A percentile compares a stretch with the other conserved stretches of the same genome.
Conservation (phyloP, 495 filamentous ascomycete species). For the Aspergillus ostianus region DNA sequence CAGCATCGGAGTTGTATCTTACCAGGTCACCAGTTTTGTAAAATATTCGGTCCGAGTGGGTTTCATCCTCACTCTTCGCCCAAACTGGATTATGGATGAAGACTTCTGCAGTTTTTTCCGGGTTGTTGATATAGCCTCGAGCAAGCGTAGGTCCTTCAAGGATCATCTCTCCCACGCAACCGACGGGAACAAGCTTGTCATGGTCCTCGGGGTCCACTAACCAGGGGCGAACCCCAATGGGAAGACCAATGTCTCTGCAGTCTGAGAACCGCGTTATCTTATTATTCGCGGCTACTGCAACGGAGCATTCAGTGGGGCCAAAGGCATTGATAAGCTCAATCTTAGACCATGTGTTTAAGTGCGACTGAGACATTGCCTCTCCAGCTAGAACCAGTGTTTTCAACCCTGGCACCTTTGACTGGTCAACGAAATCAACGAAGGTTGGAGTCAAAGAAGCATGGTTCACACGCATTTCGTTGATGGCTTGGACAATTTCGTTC, state of each 20-base stretch:
- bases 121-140: conserved; percentile 45
- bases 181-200: conserved; percentile 48
- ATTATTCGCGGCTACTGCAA: conserved; percentile 38
- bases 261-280: conserved; percentile 35
- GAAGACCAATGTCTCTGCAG: conserved; percentile 45
- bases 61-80: conserved; percentile 23
- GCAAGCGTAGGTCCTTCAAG: conserved; percentile 51
- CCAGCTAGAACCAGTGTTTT: conserved; percentile 48
- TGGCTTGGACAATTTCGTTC: conserved; percentile 46
- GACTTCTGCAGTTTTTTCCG: conserved; percentile 39
- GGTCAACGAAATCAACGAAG: conserved; percentile 46
- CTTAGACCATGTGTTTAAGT: conserved; percentile 53
- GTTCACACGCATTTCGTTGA: conserved; percentile 45
- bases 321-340: conserved; percentile 59
- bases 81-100: conserved; percentile 46
- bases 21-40: conserved; percentile 71
- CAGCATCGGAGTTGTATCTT: conserved; percentile 56
- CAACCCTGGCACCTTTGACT: conserved; percentile 45
- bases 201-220: conserved; percentile 45
- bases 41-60: conserved; percentile 42
- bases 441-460: conserved; percentile 53
- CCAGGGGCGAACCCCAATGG: conserved; percentile 43
- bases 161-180: conserved; percentile 48
- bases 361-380: conserved; percentile 54
- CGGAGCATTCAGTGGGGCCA: conserved; percentile 52